These are phyloP conservation scores for Tremellales sp. DNA, from an alignment of 1,284 basidiomycete genomes.

Conservation along the genomic window DNA sequence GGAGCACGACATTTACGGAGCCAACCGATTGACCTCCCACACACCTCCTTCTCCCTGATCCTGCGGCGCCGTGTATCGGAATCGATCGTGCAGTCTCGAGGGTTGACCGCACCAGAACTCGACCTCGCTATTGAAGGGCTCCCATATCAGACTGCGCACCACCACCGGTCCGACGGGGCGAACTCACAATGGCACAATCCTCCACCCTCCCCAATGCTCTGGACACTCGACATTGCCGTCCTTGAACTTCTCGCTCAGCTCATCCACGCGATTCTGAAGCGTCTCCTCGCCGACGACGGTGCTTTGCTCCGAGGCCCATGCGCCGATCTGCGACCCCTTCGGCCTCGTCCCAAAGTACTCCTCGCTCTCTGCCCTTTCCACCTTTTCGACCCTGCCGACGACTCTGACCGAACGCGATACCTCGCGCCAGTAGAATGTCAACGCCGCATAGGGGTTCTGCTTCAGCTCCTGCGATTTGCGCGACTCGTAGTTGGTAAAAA, in stretches of 20 bases:
- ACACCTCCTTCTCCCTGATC: slow-evolving; percentile 54
- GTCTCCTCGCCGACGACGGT: slow-evolving; percentile 66
- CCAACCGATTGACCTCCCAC: slow-evolving; percentile 72
- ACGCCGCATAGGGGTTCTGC: slow-evolving; percentile 70
- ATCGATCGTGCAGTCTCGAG: slow-evolving; percentile 81
- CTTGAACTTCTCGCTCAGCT: slow-evolving; percentile 59
- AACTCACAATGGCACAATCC: slow-evolving; percentile 80
- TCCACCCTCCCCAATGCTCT: slow-evolving; percentile 94
- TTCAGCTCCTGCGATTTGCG: slow-evolving; percentile 80
- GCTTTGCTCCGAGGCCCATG: slow-evolving; percentile 90
- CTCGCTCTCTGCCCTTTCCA: slow-evolving; percentile 66
- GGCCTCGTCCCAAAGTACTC: slow-evolving; percentile 84
- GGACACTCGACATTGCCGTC: slow-evolving; percentile 66
- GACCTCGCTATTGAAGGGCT: slow-evolving; percentile 55
- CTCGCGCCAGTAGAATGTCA: slow-evolving; percentile 90
- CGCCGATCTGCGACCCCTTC: slow-evolving; percentile 77
- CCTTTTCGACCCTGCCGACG: slow-evolving; percentile 75
- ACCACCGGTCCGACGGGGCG: neutral
- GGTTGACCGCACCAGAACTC: slow-evolving; percentile 94
- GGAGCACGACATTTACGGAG: too few relatives aligned
- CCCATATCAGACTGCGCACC: neutral
- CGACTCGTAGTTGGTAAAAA: slow-evolving; percentile 94
- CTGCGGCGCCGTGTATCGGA: slow-evolving; percentile 67
- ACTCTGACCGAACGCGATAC: slow-evolving; percentile 77
- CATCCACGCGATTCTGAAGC: slow-evolving; percentile 61